Evolutionary conservation across 345 rosid species (phyloP), one percentile per base, ranked within the genome.

Genomic region (Schrenkiella parvula): DNA sequence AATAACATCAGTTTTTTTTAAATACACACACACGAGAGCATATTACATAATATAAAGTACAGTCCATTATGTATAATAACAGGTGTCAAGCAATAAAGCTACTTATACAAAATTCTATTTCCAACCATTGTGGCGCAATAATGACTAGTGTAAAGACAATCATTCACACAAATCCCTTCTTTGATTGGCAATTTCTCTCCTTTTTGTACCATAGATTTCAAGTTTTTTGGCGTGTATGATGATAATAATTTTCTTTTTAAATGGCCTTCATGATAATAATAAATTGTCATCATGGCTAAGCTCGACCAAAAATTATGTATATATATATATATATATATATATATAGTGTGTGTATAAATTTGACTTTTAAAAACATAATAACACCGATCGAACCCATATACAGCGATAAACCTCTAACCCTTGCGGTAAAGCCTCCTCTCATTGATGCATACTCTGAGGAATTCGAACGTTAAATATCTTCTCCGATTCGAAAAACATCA

Each of bases 41-140:
- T 32, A 69, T 60, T 60, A 25, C 72, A 25, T 52, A 65, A 10
- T 2, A 55, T 23, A 64, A 38, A 39, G 50, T 64, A 35, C 8
- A 65, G 74, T 65, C 70, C 63, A 68, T 52, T 23, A 52, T 42
- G 73, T 57, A 18, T 67, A 41, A 42, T 2, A 68, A 82, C 87
- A 88, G 82, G 82, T 86, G 88, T 82, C 89, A 18, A 72, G 47
- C 81, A 74, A 77, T 76, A 79, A 85, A 84, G 87, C 47, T 11
- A 48, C 28, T 63, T 6, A 76, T 38, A 71, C 81, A 66, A 84
- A 79, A 79, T 57, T 64, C 22, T 25, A 54, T 69, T 76, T 62
- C 64, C 65, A 75, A 43, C 63, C 59, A 55, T 64, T 61, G 60
- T 12, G 29, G 78, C 60, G 61, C 74, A 68, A 77, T 74, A 70